These are phyloP conservation scores for Agrocybe pediades DNA, from an alignment of 768 basidiomycete genomes.

Conservation along the genomic window DNA sequence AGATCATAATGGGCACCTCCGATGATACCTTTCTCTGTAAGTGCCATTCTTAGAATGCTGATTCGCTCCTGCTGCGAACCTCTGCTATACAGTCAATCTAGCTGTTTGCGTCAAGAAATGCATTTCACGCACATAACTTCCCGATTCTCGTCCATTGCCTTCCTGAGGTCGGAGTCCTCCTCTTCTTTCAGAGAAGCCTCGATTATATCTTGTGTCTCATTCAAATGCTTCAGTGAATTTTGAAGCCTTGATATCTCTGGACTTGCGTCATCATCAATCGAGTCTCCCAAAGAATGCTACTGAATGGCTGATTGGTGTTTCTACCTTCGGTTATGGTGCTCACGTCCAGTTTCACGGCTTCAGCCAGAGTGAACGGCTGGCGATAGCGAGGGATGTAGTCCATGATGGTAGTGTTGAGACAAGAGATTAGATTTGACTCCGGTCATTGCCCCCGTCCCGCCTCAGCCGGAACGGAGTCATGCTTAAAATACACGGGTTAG, in stretches of 20 bases:
- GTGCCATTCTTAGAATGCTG: constrained; percentile 63
- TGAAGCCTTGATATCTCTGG: constrained; percentile 77
- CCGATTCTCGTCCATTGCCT: constrained; percentile 73
- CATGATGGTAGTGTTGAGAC: constrained; percentile 36
- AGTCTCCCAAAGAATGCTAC: too few relatives aligned
- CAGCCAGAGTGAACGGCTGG: constrained; percentile 74
- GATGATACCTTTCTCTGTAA: constrained; percentile 60
- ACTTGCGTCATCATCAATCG: not conserved
- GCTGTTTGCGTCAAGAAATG: not conserved
- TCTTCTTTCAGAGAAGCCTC: constrained; percentile 43
- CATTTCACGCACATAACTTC: constrained; percentile 57
- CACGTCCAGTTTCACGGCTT: constrained; percentile 68
- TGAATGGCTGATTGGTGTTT: constrained; percentile 5
- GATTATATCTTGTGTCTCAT: constrained; percentile 61
- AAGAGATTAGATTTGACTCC: not conserved
- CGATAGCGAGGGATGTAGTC: constrained; percentile 66
- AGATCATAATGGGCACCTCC: constrained; percentile 51
- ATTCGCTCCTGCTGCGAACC: constrained; percentile 81
- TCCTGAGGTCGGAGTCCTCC: constrained; percentile 57
- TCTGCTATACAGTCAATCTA: constrained; percentile 34
- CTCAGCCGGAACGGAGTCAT: too few relatives aligned
- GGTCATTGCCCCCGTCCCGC: not conserved
- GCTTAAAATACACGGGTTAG: too few relatives aligned
- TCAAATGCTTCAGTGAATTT: constrained; percentile 67
- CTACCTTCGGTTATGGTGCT: constrained; percentile 72